Evolutionary conservation across 495 filamentous ascomycete genomes (phyloP).

Genomic region (Bacidia rubella): DNA sequence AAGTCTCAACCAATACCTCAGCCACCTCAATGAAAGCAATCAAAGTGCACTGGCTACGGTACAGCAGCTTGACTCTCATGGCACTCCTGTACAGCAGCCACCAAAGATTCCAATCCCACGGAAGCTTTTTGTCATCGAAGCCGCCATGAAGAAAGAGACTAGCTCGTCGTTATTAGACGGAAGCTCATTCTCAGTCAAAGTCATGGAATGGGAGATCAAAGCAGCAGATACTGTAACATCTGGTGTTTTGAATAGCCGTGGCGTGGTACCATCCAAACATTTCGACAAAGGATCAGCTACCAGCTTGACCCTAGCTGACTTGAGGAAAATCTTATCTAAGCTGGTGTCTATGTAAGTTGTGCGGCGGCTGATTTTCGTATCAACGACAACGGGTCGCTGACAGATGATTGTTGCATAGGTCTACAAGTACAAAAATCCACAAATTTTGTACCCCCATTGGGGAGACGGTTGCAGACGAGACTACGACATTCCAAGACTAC

Average conservation of each 20-base stretch:
- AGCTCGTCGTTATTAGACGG: not conserved
- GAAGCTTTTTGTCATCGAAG: not conserved
- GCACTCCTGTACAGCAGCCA: not conserved
- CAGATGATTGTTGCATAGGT: too few relatives aligned
- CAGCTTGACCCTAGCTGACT: not conserved
- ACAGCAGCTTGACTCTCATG: too few relatives aligned
- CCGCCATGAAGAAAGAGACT: too few relatives aligned
- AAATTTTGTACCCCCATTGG: not conserved
- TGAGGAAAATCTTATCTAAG: not conserved
- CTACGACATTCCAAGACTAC: not conserved
- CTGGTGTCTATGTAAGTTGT: not conserved
- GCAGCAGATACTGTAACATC: not conserved
- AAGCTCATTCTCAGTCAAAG: not conserved
- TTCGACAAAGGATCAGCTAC: not conserved
- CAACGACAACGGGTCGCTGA: too few relatives aligned
- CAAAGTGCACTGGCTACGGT: too few relatives aligned
- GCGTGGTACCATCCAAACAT: not conserved
- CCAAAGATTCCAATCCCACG: not conserved
- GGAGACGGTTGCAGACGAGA: not conserved
- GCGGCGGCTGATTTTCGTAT: too few relatives aligned
- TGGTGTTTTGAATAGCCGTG: not conserved
- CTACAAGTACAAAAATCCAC: not conserved
- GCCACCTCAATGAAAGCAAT: not conserved
- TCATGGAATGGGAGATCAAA: not conserved
- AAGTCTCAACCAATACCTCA: not conserved